Base-by-base conservation (phyloP, 2,329 filamentous ascomycete species). In the Diaporthe ilicicola region DNA sequence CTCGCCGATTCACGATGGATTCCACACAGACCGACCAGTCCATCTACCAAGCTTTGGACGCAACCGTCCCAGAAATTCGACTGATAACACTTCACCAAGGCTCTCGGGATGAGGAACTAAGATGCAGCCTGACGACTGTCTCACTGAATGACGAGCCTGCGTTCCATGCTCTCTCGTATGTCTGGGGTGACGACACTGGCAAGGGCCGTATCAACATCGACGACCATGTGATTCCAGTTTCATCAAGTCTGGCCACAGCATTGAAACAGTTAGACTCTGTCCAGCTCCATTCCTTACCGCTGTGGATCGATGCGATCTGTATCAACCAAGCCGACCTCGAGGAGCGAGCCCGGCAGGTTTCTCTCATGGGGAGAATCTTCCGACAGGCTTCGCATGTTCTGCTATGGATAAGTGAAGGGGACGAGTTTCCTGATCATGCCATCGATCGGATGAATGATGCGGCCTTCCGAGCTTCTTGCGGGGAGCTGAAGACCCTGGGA, bases 271-370 rank as follows among this genome's bases (percentile, higher is more conserved):
- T 59, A 34, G 34, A 22, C 54, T 9, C 22, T 24, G 12, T 56
- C 13, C 9, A 24, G 51, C 65, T 67, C 22, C 51, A 46, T 22
- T 34, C 37, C 27, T 17, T 42, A 8, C 19, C 56, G 34, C 24
- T 71, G 7, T 73, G 71, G 71, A 55, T 62, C 22, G 71, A 73
- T 39, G 56, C 56, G 4, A n/a, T 64, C 27, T 71, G 70, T 29
- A 71, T 71, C n/a, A 64, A 71, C 55, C 70, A 71, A 39, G 29
- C 50, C 8, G 69, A 73, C 53, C 24, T 19, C 2, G 9, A 39
- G 9, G 69, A 73, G 27, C 67, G 65, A 46, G 19, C 24, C 10
- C 48, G 27, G 44, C 71, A 71, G 59, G 71, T 71, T 15, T 24
- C 3, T 10, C 15, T 65, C 5, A 71, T 73, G 71, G 29, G 65